These are phyloP conservation scores for Yamadazyma diddensiae DNA, from an alignment of 1,139 yeast species.

Conservation along the genomic window DNA sequence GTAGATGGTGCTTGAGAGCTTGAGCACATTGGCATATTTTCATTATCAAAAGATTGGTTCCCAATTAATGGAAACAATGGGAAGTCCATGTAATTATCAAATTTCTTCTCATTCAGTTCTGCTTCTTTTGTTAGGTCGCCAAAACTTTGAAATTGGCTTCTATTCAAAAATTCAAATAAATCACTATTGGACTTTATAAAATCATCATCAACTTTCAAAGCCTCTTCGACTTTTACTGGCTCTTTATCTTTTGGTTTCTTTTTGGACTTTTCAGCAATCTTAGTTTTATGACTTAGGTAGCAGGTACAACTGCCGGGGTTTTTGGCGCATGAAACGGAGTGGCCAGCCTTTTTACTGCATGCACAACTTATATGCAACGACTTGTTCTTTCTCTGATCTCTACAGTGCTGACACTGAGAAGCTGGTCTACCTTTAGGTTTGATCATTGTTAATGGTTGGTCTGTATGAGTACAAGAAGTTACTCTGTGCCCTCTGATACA, in stretches of 20 bases:
- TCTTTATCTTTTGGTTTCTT: conserved; percentile 14
- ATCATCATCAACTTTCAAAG: conserved; percentile 6
- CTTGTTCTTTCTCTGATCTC: conserved; percentile 70
- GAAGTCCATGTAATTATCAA: conserved; percentile 24
- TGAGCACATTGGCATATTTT: conserved; percentile 29
- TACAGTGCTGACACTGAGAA: conserved; percentile 85
- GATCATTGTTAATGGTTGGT: conserved; percentile 86
- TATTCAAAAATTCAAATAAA: conserved; percentile 8
- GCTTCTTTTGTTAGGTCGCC: not conserved
- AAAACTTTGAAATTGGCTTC: conserved; percentile 1
- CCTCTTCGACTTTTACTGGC: conserved; percentile 1
- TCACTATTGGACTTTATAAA: conserved; percentile 7
- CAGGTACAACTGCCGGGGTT: conserved; percentile 58
- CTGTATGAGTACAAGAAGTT: conserved; percentile 88
- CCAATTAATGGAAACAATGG: conserved; percentile 56
- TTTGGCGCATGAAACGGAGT: conserved; percentile 48
- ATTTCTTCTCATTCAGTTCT: not conserved
- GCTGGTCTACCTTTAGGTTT: conserved; percentile 97
- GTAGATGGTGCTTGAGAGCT: conserved; percentile 5
- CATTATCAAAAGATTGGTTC: conserved; percentile 38
- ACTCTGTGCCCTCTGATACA: conserved; percentile 97
- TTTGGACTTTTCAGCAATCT: conserved; percentile 26
- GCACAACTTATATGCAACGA: conserved; percentile 70
- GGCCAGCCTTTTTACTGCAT: conserved; percentile 62
- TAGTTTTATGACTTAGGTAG: conserved; percentile 18